A percentile compares a stretch with the other conserved stretches of the same genome.
These are phyloP conservation scores for Ophiostoma sp. DNA, from an alignment of 2,329 filamentous ascomycete species.

Conservation along the genomic window DNA sequence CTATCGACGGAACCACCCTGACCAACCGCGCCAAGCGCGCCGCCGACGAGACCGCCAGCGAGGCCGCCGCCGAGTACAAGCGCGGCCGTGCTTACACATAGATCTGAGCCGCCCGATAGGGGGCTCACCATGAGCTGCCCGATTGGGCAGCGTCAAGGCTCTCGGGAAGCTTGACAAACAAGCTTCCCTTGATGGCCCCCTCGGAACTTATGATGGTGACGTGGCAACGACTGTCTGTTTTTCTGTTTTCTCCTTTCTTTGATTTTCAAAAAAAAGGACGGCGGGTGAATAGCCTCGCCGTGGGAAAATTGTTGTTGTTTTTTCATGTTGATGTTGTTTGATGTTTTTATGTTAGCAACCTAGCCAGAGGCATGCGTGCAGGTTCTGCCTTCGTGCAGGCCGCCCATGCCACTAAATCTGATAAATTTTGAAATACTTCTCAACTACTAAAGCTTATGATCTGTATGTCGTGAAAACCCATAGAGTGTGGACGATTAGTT, in stretches of 20 bases:
- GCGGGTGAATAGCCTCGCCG: not conserved
- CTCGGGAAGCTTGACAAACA: no score
- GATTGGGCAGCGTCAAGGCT: not conserved
- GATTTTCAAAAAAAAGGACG: not conserved
- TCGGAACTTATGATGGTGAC: no score
- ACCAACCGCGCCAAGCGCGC: conserved; percentile 17
- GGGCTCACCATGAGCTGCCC: not conserved
- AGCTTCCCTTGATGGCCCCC: no score
- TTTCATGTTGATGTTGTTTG: no score
- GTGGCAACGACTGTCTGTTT: no score
- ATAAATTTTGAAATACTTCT: no score
- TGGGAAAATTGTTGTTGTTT: not conserved
- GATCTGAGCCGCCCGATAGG: not conserved
- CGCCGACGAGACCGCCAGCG: conserved; percentile 7
- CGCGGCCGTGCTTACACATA: conserved; percentile 17
- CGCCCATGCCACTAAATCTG: not conserved
- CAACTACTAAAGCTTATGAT: no score
- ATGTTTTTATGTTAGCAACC: not conserved
- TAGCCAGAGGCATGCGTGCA: not conserved
- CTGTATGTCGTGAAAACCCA: no score
- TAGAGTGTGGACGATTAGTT: no score
- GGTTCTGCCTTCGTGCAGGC: not conserved
- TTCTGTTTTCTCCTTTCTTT: not conserved
- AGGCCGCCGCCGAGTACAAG: conserved; percentile 17
- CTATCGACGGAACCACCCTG: conserved; percentile 7